Base-by-base conservation (phyloP, 2,329 filamentous ascomycete genomes). In the Colletotrichum caudatum region DNA sequence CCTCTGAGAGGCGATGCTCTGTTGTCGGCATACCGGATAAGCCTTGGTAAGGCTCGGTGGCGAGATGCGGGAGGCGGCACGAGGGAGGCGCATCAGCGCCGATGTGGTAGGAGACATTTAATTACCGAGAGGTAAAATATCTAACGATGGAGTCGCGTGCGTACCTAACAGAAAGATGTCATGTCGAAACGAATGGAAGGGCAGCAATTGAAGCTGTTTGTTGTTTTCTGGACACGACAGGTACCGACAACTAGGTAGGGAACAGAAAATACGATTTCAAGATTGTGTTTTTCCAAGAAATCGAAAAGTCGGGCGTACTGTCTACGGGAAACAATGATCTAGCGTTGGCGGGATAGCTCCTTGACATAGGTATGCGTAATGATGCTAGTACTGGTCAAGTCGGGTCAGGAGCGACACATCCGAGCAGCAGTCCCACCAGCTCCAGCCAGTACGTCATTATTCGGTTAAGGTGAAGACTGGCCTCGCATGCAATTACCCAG, bases 81-180 rank as follows among this genome's bases (percentile, higher is more conserved):
- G 70, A 33, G 66, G 39, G 3, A 72, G 35, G 67, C 70, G 70
- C 67, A 57, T 58, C 62, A 72, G 50, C 70, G 70, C 66, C 44
- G 70, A 71, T 48, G 70, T 61, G 23, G 62, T 71, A 18, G 70
- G 57, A 72, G 67, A 61, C 70, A 72, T 72, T 72, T 66, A 66
- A 53, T 61, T 60, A 44, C 60, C 53, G 65, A n/a, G 26, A 23
- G 20, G 41, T 58, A n/a, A 5, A 29, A 50, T 33, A 46, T 41
- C 44, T 35, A 46, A 50, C 41, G 33, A 51, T 48, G 56, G 58
- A 46, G 53, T 20, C 41, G n/a, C 53, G 37, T 37, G n/a, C 29
- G 33, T 20, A 39, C 51, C 65, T 48, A 72, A 48, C 41, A 63
- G 33, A 26, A 51, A 33, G 51, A 61, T 71, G 12, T 50, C 70